phyloP scores from a whole-genome alignment of 495 filamentous ascomycete genomes.

The Pyrenula massariospora region DNA sequence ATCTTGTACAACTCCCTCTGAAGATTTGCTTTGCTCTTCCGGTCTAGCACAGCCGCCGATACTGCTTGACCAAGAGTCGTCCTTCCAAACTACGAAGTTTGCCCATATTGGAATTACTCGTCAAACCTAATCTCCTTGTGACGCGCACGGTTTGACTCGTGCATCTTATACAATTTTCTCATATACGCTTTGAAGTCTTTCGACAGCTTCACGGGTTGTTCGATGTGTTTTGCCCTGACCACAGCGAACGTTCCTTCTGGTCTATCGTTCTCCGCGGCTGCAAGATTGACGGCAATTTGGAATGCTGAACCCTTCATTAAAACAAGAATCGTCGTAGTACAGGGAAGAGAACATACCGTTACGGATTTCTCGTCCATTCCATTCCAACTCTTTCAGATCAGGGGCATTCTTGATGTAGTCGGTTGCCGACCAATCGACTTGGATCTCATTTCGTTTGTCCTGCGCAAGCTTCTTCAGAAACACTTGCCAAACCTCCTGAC shows the following conservation, averaged over 20 bases:
- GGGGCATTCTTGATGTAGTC: not conserved
- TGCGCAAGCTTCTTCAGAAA: constrained; percentile 12
- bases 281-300: constrained; percentile 15
- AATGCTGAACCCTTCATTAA: constrained; percentile 4
- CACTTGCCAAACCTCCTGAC: constrained; percentile 3
- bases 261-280: constrained; percentile 6
- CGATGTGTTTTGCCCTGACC: constrained; percentile 8
- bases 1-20: no score
- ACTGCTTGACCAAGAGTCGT: not conserved
- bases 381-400: constrained; percentile 4
- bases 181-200: constrained; percentile 11
- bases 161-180: constrained; percentile 1
- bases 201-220: constrained; percentile 11
- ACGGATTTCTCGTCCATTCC: constrained; percentile 18
- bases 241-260: constrained; percentile 9
- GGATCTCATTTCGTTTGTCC: constrained; percentile 1
- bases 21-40: not conserved
- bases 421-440: not conserved
- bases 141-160: constrained; percentile 3
- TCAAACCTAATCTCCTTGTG: not conserved
- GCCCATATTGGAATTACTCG: not conserved
- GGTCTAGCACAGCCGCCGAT: not conserved
- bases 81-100: not conserved
- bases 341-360: constrained; percentile 2
- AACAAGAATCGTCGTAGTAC: not conserved